A percentile compares a stretch with the other conserved stretches of the same genome.
phyloP scores from a whole-genome alignment of 1,284 basidiomycete genomes.

The Rhodofomes roseus region DNA sequence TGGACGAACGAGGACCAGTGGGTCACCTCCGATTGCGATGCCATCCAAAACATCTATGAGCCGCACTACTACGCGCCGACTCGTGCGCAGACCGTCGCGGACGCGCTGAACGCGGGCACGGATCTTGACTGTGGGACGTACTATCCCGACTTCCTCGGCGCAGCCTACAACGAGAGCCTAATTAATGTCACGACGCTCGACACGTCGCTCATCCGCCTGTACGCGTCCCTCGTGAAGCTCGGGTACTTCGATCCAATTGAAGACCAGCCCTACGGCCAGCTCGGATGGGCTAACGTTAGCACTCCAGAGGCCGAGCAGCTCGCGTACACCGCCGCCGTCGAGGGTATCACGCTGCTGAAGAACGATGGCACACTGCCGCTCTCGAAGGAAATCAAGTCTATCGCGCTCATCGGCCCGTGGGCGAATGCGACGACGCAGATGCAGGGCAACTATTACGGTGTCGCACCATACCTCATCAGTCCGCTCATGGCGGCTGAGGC shows the following conservation, averaged over 20 bases:
- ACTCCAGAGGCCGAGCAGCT: slow-evolving; percentile 43
- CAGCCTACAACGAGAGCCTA: slow-evolving; percentile 44
- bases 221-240: slow-evolving; percentile 50
- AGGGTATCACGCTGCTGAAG: slow-evolving; percentile 53
- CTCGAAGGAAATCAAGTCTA: slow-evolving; percentile 34
- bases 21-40: slow-evolving; percentile 44
- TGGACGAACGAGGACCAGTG: slow-evolving; percentile 44
- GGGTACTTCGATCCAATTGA: slow-evolving; percentile 53
- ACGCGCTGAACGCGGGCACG: slow-evolving; percentile 49
- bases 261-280: slow-evolving; percentile 46
- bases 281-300: slow-evolving; percentile 46
- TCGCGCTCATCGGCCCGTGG: slow-evolving; percentile 54
- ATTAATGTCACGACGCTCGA: slow-evolving; percentile 41
- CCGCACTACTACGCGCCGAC: slow-evolving; percentile 44
- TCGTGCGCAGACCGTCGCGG: slow-evolving; percentile 42
- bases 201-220: slow-evolving; percentile 40
- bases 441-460: slow-evolving; percentile 54
- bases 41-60: slow-evolving; percentile 42
- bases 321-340: slow-evolving; percentile 45
- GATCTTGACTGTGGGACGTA: slow-evolving; percentile 52
- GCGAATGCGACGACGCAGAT: slow-evolving; percentile 50
- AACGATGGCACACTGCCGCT: slow-evolving; percentile 54
- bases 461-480: slow-evolving; percentile 50
- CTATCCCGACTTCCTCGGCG: slow-evolving; percentile 40
- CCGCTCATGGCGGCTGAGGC: slow-evolving; percentile 45